Evolutionary conservation across 805 yeast genomes (phyloP).

Genomic region (Priceomyces castillae): DNA sequence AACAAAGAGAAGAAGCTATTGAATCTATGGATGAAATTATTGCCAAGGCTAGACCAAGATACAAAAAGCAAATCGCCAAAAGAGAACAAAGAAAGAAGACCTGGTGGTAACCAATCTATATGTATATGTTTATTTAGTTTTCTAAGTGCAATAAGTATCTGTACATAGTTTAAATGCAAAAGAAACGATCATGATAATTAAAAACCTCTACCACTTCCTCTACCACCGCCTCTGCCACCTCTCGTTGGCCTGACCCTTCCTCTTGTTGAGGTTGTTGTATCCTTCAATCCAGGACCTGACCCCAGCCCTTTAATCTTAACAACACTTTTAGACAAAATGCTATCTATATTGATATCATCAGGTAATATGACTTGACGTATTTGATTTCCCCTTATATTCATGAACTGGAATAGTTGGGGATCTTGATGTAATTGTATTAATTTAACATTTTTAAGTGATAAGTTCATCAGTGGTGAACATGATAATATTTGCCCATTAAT

Average conservation of each 20-base stretch:
- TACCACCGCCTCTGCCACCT: constrained; percentile 24
- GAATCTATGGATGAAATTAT: constrained; percentile 64
- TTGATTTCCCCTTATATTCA: constrained; percentile 86
- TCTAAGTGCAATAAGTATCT: background rate
- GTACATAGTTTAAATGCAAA: constrained; percentile 1
- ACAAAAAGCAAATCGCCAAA: constrained; percentile 39
- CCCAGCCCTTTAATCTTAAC: constrained; percentile 42
- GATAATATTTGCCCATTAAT: constrained; percentile 80
- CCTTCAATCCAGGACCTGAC: constrained; percentile 37
- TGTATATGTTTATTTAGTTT: constrained; percentile 1
- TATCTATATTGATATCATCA: constrained; percentile 76
- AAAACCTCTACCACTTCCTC: constrained; percentile 26
- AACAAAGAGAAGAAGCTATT: constrained; percentile 63
- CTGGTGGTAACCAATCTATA: constrained; percentile 27
- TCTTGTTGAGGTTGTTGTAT: constrained; percentile 8
- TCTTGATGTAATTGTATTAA: constrained; percentile 71
- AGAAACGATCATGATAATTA: constrained; percentile 10
- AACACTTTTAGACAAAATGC: constrained; percentile 52
- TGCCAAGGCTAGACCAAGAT: constrained; percentile 53
- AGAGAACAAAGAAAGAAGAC: constrained; percentile 32
- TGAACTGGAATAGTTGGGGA: constrained; percentile 68
- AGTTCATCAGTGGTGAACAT: constrained; percentile 90
- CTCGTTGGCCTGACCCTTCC: constrained; percentile 17
- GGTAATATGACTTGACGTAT: constrained; percentile 82
- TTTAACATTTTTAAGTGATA: constrained; percentile 74